Conservation (phyloP, 2,329 filamentous ascomycete genomes). For the Colletotrichum tofieldiae region DNA sequence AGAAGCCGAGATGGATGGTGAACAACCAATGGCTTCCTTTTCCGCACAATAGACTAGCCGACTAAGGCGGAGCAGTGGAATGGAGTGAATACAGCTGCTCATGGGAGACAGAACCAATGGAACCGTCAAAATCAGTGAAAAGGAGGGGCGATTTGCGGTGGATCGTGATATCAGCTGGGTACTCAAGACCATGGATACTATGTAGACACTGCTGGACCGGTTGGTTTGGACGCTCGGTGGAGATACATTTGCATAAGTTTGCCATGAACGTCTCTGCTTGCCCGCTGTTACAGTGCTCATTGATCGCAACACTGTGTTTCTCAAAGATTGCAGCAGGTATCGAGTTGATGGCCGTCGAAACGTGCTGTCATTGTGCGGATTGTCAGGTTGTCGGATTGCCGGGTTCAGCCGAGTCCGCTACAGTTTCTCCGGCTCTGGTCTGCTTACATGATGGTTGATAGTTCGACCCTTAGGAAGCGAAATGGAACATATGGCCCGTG, state of each 20-base stretch:
- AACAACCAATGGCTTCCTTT: neutral
- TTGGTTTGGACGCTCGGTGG: neutral
- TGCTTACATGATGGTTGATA: neutral
- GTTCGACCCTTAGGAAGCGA: neutral
- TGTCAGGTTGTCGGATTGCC: neutral
- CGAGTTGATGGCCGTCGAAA: no score
- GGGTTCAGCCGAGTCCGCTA: neutral
- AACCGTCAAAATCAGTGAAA: neutral
- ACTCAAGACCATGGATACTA: neutral
- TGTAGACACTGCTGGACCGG: neutral
- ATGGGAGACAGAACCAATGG: neutral
- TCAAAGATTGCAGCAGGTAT: neutral
- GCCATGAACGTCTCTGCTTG: no score
- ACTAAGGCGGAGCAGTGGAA: neutral
- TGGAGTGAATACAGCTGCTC: neutral
- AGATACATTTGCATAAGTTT: neutral
- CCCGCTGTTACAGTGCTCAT: neutral
- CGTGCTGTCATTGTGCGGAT: no score
- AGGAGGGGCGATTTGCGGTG: no score
- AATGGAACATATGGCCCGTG: constrained; percentile 15
- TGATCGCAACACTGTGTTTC: neutral
- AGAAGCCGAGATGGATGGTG: neutral
- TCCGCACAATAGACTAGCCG: neutral
- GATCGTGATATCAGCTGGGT: neutral
- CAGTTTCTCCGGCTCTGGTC: neutral